phyloP scores from a whole-genome alignment of 768 basidiomycete species.

The Tubosaeta sp. region DNA sequence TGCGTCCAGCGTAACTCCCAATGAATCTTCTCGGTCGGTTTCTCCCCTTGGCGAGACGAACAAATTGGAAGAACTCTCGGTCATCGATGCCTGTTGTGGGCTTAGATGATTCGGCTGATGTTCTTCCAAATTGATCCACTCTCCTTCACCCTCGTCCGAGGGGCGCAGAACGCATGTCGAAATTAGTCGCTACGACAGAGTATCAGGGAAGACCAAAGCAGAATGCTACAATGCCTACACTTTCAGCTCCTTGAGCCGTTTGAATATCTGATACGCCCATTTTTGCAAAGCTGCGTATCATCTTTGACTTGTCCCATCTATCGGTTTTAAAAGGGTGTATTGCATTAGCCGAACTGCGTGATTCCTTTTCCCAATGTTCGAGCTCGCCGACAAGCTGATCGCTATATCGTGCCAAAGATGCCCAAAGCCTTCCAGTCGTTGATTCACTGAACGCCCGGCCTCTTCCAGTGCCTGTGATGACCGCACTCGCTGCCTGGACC shows the following conservation, averaged over 20 bases:
- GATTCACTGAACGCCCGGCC: constrained; percentile 27
- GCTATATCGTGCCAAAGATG: constrained; percentile 76
- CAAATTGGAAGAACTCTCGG: constrained; percentile 3
- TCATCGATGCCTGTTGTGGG: neutral
- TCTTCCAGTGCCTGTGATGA: constrained; percentile 45
- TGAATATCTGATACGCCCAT: constrained; percentile 39
- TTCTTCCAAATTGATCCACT: constrained; percentile 39
- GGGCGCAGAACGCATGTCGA: constrained; percentile 45
- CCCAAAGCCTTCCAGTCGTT: constrained; percentile 53
- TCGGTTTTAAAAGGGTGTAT: constrained; percentile 45
- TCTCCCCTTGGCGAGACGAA: constrained; percentile 1
- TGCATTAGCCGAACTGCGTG: constrained; percentile 36
- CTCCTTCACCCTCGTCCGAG: constrained; percentile 23
- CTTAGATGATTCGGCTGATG: neutral
- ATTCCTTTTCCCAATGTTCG: constrained; percentile 57
- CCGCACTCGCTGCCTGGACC: constrained; percentile 51
- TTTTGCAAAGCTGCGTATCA: constrained; percentile 72
- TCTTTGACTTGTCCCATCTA: constrained; percentile 71
- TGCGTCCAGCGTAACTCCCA: constrained; percentile 59
- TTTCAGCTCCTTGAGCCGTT: neutral
- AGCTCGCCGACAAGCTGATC: constrained; percentile 63
- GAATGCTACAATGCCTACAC: constrained; percentile 9
- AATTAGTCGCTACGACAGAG: constrained; percentile 33
- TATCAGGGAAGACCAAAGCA: neutral
- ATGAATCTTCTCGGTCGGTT: constrained; percentile 16